Evolutionary conservation across 345 rosid species (phyloP).

Genomic region (Rhizophora apiculata): DNA sequence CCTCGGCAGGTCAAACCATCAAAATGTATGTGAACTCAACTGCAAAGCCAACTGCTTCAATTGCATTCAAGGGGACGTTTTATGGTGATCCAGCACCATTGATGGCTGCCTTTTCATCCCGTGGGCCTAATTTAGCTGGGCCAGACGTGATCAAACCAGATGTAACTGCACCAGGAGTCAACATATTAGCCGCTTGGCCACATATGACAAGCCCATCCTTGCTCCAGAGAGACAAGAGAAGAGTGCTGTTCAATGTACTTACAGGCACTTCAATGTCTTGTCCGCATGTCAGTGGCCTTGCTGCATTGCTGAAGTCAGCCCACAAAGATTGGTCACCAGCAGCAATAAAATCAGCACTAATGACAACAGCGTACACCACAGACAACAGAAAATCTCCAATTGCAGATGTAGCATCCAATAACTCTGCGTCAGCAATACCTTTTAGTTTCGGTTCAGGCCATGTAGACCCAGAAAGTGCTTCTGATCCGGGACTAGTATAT

Average conservation of each 20-base stretch:
- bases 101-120: constrained; percentile 74
- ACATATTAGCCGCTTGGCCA: constrained; percentile 86
- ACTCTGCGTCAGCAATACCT: constrained; percentile 32
- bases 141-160: constrained; percentile 73
- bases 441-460: constrained; percentile 57
- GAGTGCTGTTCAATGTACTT: constrained; percentile 54
- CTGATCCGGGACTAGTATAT: constrained; percentile 54
- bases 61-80: constrained; percentile 51
- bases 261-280: constrained; percentile 95
- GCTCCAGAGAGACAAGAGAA: constrained; percentile 49
- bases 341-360: constrained; percentile 77
- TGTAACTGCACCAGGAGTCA: constrained; percentile 71
- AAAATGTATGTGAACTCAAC: constrained; percentile 40
- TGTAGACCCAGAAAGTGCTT: constrained; percentile 47
- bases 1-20: constrained; percentile 39
- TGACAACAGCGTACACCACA: constrained; percentile 66
- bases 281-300: constrained; percentile 79
- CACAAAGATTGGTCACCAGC: constrained; percentile 80
- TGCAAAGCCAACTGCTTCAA: constrained; percentile 44
- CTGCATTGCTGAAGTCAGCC: constrained; percentile 58
- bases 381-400: constrained; percentile 46
- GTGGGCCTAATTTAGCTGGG: constrained; percentile 59
- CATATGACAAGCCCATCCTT: constrained; percentile 43
- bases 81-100: constrained; percentile 59
- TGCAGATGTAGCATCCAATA: constrained; percentile 19